These are phyloP conservation scores for Diaporthe citrichinensis DNA, from an alignment of 2,329 filamentous ascomycete genomes.

Conservation along the genomic window DNA sequence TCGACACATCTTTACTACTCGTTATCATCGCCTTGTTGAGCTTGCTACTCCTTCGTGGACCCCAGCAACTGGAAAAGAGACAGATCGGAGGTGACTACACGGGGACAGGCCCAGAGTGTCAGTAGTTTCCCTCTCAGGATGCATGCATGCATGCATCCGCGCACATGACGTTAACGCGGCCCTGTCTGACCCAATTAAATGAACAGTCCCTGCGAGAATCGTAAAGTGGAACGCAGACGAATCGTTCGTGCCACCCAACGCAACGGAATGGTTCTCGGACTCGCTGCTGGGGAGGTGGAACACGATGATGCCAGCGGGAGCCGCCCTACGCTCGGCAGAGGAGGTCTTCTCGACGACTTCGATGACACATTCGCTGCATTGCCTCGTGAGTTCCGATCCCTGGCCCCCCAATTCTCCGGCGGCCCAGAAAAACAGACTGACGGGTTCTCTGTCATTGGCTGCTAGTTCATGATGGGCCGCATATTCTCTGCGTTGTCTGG, in stretches of 20 bases:
- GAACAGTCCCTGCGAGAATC: constrained; percentile 54
- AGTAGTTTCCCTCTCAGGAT: constrained; percentile 41
- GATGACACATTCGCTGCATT: constrained; percentile 58
- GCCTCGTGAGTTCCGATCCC: constrained; percentile 49
- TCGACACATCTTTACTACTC: constrained; percentile 51
- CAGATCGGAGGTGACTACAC: constrained; percentile 58
- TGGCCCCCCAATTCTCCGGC: background rate
- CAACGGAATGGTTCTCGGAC: constrained; percentile 56
- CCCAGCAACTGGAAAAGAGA: constrained; percentile 40
- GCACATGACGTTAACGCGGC: constrained; percentile 28
- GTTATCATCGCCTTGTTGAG: constrained; percentile 49
- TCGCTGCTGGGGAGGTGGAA: constrained; percentile 55
- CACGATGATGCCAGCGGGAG: constrained; percentile 52
- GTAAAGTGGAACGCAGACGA: constrained; percentile 55
- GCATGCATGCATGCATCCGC: constrained; percentile 38
- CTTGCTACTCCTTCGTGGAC: constrained; percentile 44
- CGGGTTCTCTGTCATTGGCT: constrained; percentile 1
- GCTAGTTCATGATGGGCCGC: constrained; percentile 53
- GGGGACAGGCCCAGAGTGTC: constrained; percentile 54
- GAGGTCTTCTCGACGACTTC: constrained; percentile 57
- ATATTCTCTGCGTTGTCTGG: constrained; percentile 49
- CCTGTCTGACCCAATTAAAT: constrained; percentile 13
- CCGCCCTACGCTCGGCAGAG: constrained; percentile 26
- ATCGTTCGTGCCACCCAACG: constrained; percentile 56
- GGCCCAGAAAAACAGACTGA: background rate